phyloP scores from a whole-genome alignment of 2,329 filamentous ascomycete species.

The Stemphylium lycopersici region DNA sequence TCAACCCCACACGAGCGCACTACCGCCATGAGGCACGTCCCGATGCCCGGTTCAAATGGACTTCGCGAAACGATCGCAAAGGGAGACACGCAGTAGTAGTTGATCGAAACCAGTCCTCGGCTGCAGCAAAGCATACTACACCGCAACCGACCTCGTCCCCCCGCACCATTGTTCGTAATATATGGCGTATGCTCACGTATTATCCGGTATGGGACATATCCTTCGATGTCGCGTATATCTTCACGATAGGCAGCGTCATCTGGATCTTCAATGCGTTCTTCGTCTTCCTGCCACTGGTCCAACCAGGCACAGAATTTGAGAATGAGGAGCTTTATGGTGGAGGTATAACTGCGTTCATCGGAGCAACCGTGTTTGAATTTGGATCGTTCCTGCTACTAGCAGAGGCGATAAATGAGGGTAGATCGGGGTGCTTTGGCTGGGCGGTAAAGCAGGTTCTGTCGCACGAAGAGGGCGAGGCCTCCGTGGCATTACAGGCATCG shows the following conservation, averaged over 20 bases:
- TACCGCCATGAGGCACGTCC: constrained; percentile 33
- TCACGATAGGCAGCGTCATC: constrained; percentile 58
- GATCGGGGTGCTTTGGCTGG: constrained; percentile 71
- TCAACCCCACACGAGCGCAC: constrained; percentile 56
- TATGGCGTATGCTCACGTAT: constrained; percentile 57
- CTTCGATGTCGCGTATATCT: constrained; percentile 60
- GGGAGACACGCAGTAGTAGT: constrained; percentile 50
- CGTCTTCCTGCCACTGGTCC: constrained; percentile 64
- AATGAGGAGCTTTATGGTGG: constrained; percentile 61
- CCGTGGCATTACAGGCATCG: constrained; percentile 19
- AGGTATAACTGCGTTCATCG: constrained; percentile 69
- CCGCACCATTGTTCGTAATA: constrained; percentile 42
- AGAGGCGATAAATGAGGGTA: constrained; percentile 72
- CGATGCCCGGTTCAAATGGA: constrained; percentile 48
- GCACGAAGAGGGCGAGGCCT: constrained; percentile 23
- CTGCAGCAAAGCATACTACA: constrained; percentile 28
- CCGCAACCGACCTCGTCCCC: constrained; percentile 45
- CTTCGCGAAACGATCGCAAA: constrained; percentile 53
- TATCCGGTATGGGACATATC: constrained; percentile 65
- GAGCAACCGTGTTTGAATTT: constrained; percentile 69
- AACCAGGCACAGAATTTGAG: constrained; percentile 60
- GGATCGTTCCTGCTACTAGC: constrained; percentile 68
- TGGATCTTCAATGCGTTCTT: constrained; percentile 66
- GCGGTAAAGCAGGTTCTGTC: constrained; percentile 62
- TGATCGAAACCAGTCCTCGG: constrained; percentile 12